These are phyloP conservation scores for Bipolaris victoriae DNA, from an alignment of 2,329 filamentous ascomycete species.

Conservation along the genomic window DNA sequence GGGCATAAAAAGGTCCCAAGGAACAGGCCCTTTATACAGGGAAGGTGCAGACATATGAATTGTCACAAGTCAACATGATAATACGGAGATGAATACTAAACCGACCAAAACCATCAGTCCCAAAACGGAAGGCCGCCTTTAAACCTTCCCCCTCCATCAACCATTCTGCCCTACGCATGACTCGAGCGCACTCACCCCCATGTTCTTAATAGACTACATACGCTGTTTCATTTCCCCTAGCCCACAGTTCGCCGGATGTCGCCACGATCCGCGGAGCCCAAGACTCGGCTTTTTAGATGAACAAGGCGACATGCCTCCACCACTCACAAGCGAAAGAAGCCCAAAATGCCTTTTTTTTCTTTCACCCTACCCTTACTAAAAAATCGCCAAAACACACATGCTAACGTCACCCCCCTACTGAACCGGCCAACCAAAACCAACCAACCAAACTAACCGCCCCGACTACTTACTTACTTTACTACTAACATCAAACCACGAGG, in stretches of 20 bases:
- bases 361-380: constrained; percentile 1
- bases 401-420: too few species aligned
- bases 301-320: neutral
- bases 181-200: too few species aligned
- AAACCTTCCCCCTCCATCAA: too few species aligned
- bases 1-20: neutral
- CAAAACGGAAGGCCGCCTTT: too few species aligned
- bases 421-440: too few species aligned
- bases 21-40: too few species aligned
- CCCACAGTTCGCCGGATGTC: neutral
- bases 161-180: too few species aligned
- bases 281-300: neutral
- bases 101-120: neutral
- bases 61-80: neutral
- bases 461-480: neutral
- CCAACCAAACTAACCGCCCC: constrained; percentile 4
- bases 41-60: too few species aligned
- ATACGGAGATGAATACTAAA: neutral
- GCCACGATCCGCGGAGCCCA: constrained; percentile 8
- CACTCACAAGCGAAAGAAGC: constrained; percentile 13
- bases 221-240: too few species aligned
- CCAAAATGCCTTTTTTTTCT: neutral
- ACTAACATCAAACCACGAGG: constrained; percentile 21
- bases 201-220: too few species aligned
- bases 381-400: constrained; percentile 13